Conservation (phyloP, 495 filamentous ascomycete species). For the Aspergillus conjunctus region DNA sequence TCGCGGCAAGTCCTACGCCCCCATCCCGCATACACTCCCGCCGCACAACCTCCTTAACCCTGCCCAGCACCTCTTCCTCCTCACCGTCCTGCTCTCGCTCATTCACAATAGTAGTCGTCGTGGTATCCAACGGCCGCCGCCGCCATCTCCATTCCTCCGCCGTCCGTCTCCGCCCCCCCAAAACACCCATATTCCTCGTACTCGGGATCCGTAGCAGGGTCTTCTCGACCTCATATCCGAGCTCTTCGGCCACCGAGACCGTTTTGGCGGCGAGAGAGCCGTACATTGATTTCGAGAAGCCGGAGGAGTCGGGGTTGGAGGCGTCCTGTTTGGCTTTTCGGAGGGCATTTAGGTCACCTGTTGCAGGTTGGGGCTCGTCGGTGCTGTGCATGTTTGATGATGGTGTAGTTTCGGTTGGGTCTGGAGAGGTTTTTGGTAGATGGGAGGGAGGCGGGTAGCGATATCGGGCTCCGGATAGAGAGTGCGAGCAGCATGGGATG, state of each 20-base stretch:
- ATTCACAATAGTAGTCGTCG: no score
- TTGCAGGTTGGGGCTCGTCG: slow-evolving; percentile 31
- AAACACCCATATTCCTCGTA: slow-evolving; percentile 78
- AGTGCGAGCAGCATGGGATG: slow-evolving; percentile 94
- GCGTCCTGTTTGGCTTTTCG: slow-evolving; percentile 40
- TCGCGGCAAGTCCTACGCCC: slow-evolving; percentile 38
- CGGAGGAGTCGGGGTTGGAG: slow-evolving; percentile 26
- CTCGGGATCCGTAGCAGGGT: slow-evolving; percentile 86
- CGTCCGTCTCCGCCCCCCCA: slow-evolving; percentile 56
- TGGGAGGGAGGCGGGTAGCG: slow-evolving; percentile 58
- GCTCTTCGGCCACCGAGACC: slow-evolving; percentile 60
- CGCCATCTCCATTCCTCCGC: not conserved
- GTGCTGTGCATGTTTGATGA: slow-evolving; percentile 5
- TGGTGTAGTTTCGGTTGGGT: not conserved
- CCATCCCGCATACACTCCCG: slow-evolving; percentile 46
- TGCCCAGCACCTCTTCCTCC: slow-evolving; percentile 15
- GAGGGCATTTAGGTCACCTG: slow-evolving; percentile 50
- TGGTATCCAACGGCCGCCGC: not conserved
- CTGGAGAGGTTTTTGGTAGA: slow-evolving; percentile 26
- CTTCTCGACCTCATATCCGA: slow-evolving; percentile 76
- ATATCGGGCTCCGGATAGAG: slow-evolving; percentile 72
- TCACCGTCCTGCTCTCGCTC: not conserved
- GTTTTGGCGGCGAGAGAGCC: slow-evolving; percentile 75
- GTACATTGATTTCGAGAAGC: slow-evolving; percentile 60
- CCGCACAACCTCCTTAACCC: slow-evolving; percentile 36